Evolutionary conservation across 768 basidiomycete species (phyloP), one percentile per base, ranked within the genome.

Genomic region (Antrodiella citrinella): DNA sequence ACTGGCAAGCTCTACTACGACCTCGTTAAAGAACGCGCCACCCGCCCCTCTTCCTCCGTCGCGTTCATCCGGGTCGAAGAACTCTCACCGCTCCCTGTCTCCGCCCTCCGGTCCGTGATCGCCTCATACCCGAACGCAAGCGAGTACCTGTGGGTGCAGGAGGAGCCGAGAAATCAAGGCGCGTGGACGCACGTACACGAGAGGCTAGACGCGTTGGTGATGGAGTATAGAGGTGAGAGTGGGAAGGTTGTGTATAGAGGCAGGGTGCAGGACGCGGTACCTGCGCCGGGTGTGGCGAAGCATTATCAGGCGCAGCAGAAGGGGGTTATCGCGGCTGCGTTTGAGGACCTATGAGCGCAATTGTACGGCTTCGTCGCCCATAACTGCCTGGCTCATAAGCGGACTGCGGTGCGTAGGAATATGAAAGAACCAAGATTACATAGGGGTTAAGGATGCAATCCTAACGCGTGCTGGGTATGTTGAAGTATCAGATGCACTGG

Each of bases 1-100:
- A 77, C 82, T 0, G 92, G 92, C 11, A 95, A 95, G 69, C 65
- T 91, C 1, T 95, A 90, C 68, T 94, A 94, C 66, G 90, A 93
- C 19, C 79, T 95, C 12, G 67, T 76, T 54, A 88, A 85, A 55
- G 80, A 85, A 50, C 80, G 90, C 4, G 67, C 78, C 26, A 65
- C 72, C 15, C 64, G 69, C 18, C 15, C n/a, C 38, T 20, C 38
- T 9, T 12, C 19, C 9, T 13, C 39, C 24, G 76, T 91, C 1
- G 84, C 85, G 0, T 69, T 94, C 49, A 66, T 91, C 24, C 79
- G 88, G n/a, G 59, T 91, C 40, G 90, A 95, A 61, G 92, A 94
- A 62, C 72, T 95, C 2, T 79, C 82, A 4, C 93, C 92, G 0
- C 95, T 96, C 78, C 92, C 93, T 0, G 91, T 89, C 63, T 50